Conservation (phyloP, 2,329 filamentous ascomycete species). For the Xylaria arbuscula region DNA sequence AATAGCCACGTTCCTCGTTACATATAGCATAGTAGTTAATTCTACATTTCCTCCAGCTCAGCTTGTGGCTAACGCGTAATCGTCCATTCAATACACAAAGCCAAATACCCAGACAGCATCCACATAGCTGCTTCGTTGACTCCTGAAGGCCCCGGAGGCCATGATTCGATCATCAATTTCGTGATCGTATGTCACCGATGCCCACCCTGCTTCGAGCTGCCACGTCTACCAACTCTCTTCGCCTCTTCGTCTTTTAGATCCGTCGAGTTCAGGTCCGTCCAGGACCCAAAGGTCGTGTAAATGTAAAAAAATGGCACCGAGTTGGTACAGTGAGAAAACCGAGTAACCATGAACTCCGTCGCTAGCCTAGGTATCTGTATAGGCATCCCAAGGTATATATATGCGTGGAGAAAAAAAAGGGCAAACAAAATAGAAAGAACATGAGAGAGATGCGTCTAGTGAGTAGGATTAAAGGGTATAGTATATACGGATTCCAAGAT, state of each 20-base stretch:
- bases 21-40: slow-evolving; percentile 16
- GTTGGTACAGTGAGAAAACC: slow-evolving; percentile 27
- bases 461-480: slow-evolving; percentile 31
- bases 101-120: slow-evolving; percentile 7
- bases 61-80: slow-evolving; percentile 3
- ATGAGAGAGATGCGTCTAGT: slow-evolving; percentile 34
- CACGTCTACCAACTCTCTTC: slow-evolving; percentile 12
- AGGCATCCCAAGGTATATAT: slow-evolving; percentile 33
- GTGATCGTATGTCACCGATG: slow-evolving; percentile 14
- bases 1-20: slow-evolving; percentile 20
- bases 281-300: slow-evolving; percentile 1
- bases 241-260: slow-evolving; percentile 8
- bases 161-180: slow-evolving; percentile 19
- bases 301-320: neutral
- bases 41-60: slow-evolving; percentile 5
- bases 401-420: slow-evolving; percentile 24
- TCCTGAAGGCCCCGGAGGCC: neutral
- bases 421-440: slow-evolving; percentile 15
- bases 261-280: slow-evolving; percentile 19
- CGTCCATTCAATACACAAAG: slow-evolving; percentile 9
- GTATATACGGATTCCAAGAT: slow-evolving; percentile 20
- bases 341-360: slow-evolving; percentile 43
- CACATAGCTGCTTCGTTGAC: slow-evolving; percentile 4
- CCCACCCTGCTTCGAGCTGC: slow-evolving; percentile 1
- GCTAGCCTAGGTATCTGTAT: slow-evolving; percentile 40